These are phyloP conservation scores for Inonotus obliquus DNA, from an alignment of 1,284 basidiomycete species.

Conservation along the genomic window DNA sequence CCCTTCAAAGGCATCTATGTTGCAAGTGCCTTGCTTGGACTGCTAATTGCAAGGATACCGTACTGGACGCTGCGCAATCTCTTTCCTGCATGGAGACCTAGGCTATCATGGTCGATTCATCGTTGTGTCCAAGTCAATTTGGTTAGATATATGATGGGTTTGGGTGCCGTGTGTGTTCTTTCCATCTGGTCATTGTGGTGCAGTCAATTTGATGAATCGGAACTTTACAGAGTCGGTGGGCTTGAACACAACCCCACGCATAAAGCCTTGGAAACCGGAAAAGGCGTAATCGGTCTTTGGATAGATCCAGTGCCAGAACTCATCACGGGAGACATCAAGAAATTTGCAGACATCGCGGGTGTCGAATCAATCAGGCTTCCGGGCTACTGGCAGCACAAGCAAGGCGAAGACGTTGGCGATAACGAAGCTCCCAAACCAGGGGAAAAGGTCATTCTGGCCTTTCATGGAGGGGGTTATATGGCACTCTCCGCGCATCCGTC, in stretches of 20 bases:
- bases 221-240: not conserved
- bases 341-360: conserved; percentile 19
- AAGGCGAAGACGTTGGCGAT: conserved; percentile 46
- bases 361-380: conserved; percentile 20
- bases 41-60: conserved; percentile 1
- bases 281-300: conserved; percentile 20
- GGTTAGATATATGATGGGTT: not conserved
- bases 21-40: not conserved
- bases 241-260: conserved; percentile 2
- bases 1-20: conserved; percentile 14
- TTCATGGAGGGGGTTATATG: conserved; percentile 32
- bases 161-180: not conserved
- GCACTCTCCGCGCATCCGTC: conserved; percentile 27
- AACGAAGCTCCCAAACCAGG: conserved; percentile 23
- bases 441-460: conserved; percentile 32
- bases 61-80: conserved; percentile 7
- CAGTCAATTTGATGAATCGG: not conserved
- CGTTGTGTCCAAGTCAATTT: conserved; percentile 1
- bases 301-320: conserved; percentile 24
- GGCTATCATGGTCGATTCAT: conserved; percentile 7
- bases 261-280: conserved; percentile 10
- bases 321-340: conserved; percentile 36
- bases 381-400: conserved; percentile 21
- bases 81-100: conserved; percentile 2
- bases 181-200: not conserved